Evolutionary conservation across 2,329 filamentous ascomycete genomes (phyloP).

Genomic region (Colletotrichum chlorophyti): DNA sequence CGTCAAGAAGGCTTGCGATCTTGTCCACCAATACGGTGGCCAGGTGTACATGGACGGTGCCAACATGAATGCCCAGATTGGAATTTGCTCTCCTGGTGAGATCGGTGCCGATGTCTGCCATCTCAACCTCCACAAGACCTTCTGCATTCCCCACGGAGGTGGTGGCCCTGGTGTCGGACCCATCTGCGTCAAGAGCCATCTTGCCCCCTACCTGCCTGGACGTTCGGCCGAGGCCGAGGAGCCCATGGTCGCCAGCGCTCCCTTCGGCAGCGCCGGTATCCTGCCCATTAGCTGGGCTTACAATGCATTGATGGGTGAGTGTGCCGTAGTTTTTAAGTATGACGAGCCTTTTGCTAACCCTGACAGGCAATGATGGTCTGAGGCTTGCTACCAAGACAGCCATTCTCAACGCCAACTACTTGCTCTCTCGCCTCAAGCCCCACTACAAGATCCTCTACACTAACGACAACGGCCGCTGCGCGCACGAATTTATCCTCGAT

Average conservation of each 20-base stretch:
- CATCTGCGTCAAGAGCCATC: conserved; percentile 87
- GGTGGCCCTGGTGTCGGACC: conserved; percentile 93
- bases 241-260: conserved; percentile 79
- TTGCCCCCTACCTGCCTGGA: conserved; percentile 77
- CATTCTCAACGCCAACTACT: conserved; percentile 96
- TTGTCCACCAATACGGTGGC: conserved; percentile 87
- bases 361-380: conserved; percentile 76
- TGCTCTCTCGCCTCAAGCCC: conserved; percentile 83
- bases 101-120: conserved; percentile 98
- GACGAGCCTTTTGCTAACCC: too few relatives aligned
- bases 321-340: too few relatives aligned
- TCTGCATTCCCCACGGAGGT: conserved; percentile 96
- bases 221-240: conserved; percentile 38
- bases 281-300: conserved; percentile 95
- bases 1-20: conserved; percentile 82
- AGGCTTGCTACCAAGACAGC: conserved; percentile 91
- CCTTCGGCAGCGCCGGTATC: conserved; percentile 89
- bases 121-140: conserved; percentile 97
- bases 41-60: conserved; percentile 99
- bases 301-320: conserved; percentile 97
- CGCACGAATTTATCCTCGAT: conserved; percentile 97
- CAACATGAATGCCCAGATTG: conserved; percentile 98
- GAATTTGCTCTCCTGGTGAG: conserved; percentile 90
- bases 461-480: conserved; percentile 85
- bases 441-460: conserved; percentile 95